Evolutionary conservation across 352 stramenopile species (phyloP), one percentile per base, ranked within the genome.

Genomic region (Phytophthora uliginosa): DNA sequence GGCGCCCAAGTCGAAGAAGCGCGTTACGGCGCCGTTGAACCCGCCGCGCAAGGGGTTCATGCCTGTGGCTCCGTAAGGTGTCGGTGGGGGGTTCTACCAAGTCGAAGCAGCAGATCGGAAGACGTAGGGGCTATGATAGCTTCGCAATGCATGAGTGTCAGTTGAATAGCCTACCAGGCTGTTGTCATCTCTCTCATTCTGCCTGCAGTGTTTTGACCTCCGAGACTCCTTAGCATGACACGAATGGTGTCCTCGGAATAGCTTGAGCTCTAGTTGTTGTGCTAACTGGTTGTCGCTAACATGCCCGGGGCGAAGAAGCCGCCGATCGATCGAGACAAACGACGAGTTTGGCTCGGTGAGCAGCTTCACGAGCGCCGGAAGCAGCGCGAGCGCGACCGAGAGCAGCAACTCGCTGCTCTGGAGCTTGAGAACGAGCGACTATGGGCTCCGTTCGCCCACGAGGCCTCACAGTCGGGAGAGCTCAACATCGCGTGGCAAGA

Each of bases 401-500:
- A 72, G 1, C 54, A 83, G 48, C 68, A 79, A 52, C 62, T 66
- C 2, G 54, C 53, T 26, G 81, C 82, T 36, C 56, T 82, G 10
- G 54, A 83, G 36, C 47, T 75, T 9, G 73, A 70, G 26, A 76
- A 84, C 13, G 59, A 87, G 31, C 68, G 73, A 24, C 67, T 89
- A 3, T 94, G 86, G 86, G 75, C 64, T 33, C 83, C 84, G 8
- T 91, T 84, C 58, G 56, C 77, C 1, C 71, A 56, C 10, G 58
- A 85, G 36, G 76, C 78, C 7, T 74, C 69, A 24, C 53, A 69
- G 15, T 81, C 78, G 0, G 81, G 82, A 48, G 84, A 92, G 56
- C 77, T 94, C 57, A 94, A 94, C 34, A 74, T 94, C 15, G 83
- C 86, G 2, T 94, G 86, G 84, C 88, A 92, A 57, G 53, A 88